These are phyloP conservation scores for Suhomyces bolitotheri DNA, from an alignment of 1,139 yeast genomes.

Conservation along the genomic window DNA sequence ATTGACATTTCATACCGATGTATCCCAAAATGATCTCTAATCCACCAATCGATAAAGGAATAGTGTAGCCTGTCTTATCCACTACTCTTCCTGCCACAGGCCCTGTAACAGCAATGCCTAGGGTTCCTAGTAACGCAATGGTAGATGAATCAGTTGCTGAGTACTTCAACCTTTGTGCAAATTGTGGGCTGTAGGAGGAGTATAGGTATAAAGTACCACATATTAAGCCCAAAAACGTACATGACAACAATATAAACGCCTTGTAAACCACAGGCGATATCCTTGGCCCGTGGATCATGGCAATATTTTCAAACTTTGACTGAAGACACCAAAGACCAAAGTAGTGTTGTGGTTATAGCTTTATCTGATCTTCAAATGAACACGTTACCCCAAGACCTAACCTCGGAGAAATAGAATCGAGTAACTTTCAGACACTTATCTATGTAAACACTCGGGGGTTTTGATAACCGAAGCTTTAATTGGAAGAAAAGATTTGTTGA, in stretches of 20 bases:
- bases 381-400: neutral
- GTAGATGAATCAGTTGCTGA: slow-evolving; percentile 56
- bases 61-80: slow-evolving; percentile 53
- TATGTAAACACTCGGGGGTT: too few species aligned
- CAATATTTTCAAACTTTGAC: neutral
- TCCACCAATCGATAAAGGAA: slow-evolving; percentile 48
- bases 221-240: slow-evolving; percentile 53
- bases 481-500: too few species aligned
- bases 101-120: slow-evolving; percentile 59
- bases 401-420: too few species aligned
- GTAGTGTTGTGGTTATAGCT: neutral
- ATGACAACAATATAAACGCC: slow-evolving; percentile 41
- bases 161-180: slow-evolving; percentile 52
- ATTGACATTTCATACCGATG: slow-evolving; percentile 49
- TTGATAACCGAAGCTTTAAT: too few species aligned
- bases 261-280: slow-evolving; percentile 31
- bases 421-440: too few species aligned
- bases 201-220: slow-evolving; percentile 63
- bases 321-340: too few species aligned
- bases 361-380: neutral
- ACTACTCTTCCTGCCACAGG: slow-evolving; percentile 60
- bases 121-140: slow-evolving; percentile 59
- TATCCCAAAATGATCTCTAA: slow-evolving; percentile 45
- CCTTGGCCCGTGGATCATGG: slow-evolving; percentile 1
- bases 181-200: slow-evolving; percentile 65